phyloP scores from a whole-genome alignment of 192 early-diverging fungal genomes.

The Umbelopsis isabellina region DNA sequence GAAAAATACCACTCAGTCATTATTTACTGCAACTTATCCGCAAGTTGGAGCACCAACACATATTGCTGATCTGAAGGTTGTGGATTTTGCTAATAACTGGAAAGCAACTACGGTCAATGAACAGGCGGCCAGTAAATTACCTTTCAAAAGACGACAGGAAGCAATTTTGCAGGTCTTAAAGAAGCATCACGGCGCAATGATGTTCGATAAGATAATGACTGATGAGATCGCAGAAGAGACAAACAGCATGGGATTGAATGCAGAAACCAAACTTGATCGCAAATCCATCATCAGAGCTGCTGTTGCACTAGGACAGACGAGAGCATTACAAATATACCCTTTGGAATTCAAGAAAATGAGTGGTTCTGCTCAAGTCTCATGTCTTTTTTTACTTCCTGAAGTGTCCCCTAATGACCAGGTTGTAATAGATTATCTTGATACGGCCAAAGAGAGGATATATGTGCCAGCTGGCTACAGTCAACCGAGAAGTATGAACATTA shows the following conservation, averaged over 20 bases:
- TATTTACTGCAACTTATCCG: background rate
- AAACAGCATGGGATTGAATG: background rate
- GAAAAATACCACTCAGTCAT: background rate
- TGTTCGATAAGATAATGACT: background rate
- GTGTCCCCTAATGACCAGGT: background rate
- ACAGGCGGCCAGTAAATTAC: background rate
- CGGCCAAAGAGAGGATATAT: background rate
- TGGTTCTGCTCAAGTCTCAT: background rate
- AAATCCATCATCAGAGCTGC: constrained; percentile 1
- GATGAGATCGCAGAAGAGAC: background rate
- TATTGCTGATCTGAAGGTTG: background rate
- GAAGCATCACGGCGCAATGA: background rate
- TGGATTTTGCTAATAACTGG: background rate
- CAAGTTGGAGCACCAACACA: background rate
- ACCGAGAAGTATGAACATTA: background rate
- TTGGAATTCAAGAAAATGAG: constrained; percentile 5
- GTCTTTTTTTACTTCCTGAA: background rate
- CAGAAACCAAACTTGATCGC: background rate
- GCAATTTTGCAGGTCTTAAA: background rate
- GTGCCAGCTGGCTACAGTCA: background rate
- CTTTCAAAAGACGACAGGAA: background rate
- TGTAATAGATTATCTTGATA: background rate
- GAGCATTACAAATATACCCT: background rate
- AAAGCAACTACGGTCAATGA: background rate
- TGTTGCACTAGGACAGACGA: background rate